phyloP scores from a whole-genome alignment of 768 basidiomycete genomes.

The Lepiota brunneoincarnata region DNA sequence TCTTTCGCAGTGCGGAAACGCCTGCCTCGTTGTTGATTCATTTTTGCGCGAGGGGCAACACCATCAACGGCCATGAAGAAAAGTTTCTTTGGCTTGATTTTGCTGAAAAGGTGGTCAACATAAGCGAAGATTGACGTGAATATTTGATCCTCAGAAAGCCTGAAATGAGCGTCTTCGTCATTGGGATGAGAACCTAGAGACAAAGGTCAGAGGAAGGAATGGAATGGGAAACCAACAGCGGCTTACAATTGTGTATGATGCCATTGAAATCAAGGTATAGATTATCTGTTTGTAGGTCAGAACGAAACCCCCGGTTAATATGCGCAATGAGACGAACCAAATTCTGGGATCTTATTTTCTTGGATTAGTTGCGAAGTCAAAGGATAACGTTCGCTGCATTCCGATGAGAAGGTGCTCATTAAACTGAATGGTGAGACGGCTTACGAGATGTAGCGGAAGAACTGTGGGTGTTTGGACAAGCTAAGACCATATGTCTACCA shows the following conservation, averaged over 20 bases:
- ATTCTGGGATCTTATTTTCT: conserved; percentile 99
- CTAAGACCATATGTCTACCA: background rate
- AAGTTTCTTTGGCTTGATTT: conserved; percentile 96
- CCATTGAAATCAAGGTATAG: conserved; percentile 94
- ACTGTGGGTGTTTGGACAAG: conserved; percentile 44
- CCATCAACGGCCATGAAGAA: conserved; percentile 99
- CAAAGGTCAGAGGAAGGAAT: background rate
- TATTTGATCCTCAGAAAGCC: conserved; percentile 95
- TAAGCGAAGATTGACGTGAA: conserved; percentile 96
- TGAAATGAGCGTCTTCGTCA: conserved; percentile 93
- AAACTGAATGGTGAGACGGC: conserved; percentile 24
- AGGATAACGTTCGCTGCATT: conserved; percentile 87
- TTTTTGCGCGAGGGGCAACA: conserved; percentile 95
- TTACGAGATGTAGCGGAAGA: conserved; percentile 95
- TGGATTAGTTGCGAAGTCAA: conserved; percentile 96
- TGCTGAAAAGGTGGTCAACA: conserved; percentile 93
- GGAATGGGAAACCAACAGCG: background rate
- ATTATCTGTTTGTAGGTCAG: conserved; percentile 55
- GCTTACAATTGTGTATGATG: conserved; percentile 81
- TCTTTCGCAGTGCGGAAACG: conserved; percentile 95
- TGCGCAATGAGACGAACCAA: conserved; percentile 55
- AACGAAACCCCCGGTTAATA: background rate
- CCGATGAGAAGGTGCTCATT: background rate
- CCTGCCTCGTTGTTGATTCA: conserved; percentile 96
- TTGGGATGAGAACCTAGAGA: conserved; percentile 86